These are phyloP conservation scores for Syzygium syzygioides DNA, from an alignment of 441 rosid genomes.

Conservation along the genomic window DNA sequence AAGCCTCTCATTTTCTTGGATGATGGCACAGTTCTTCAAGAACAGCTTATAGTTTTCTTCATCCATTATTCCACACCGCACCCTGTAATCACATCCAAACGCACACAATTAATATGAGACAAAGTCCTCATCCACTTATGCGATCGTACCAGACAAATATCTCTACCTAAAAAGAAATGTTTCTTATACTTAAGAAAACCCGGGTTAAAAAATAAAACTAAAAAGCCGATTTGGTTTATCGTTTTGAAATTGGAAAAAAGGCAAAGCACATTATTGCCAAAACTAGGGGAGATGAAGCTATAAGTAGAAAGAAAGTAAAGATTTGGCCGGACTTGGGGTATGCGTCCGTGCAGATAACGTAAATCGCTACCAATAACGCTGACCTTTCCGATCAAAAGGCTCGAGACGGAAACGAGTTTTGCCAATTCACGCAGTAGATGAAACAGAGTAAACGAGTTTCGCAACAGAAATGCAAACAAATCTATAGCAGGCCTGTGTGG, in stretches of 20 bases:
- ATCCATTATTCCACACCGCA: conserved; percentile 20
- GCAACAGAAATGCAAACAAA: not conserved
- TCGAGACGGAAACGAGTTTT: not conserved
- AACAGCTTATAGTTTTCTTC: conserved; percentile 25
- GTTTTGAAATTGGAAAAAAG: not conserved
- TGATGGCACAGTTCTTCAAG: conserved; percentile 32
- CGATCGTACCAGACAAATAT: not conserved
- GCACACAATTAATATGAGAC: not conserved
- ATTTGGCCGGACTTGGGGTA: not conserved
- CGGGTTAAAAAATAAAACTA: not conserved
- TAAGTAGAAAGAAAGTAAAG: not conserved
- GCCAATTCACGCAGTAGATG: not conserved
- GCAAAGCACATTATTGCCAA: not conserved
- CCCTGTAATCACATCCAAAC: not conserved
- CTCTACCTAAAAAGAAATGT: not conserved
- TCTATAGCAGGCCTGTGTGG: not conserved
- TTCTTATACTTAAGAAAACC: not conserved
- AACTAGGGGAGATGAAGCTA: not conserved
- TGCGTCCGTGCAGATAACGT: not conserved
- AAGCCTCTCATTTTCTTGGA: conserved; percentile 37
- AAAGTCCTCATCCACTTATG: not conserved
- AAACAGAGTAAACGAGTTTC: not conserved
- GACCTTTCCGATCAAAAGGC: not conserved
- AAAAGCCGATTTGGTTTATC: not conserved
- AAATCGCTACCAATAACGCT: not conserved